Base-by-base conservation (phyloP, 108 stramenopile species). In the Cyclotella baltica region DNA sequence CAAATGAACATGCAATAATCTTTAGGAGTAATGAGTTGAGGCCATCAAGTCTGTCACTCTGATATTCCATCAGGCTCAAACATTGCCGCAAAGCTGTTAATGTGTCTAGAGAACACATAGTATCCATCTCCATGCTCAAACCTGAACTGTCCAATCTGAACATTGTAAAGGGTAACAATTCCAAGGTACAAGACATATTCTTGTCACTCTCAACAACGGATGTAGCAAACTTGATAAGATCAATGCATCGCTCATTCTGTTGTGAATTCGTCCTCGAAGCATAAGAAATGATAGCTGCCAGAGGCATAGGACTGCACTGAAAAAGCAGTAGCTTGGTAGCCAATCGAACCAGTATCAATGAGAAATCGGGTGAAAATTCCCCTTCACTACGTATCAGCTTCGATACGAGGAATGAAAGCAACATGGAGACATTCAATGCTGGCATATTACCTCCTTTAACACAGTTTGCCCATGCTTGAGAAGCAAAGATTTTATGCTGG, bases 271-370 rank as follows among this genome's bases (percentile, higher is more conserved):
- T 29, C 1, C 48, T 33, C 31, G 55, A 20, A n/a, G 64, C 23
- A 51, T 71, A 63, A 1, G 53, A 27, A 56, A 88, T 72, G 0
- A 88, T 43, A 33, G 86, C 67, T 35, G 88, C 85, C 15, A 88
- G 62, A 19, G 80, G 80, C 34, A 37, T 57, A 37, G 83, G 83
- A 34, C 85, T 57, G 1, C 51, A 46, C 34, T 70, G 76, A 76
- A 57, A 83, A 0, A 86, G 27, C 22, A 88, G 23, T 52, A 77
- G 71, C 27, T 65, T 83, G 19, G 76, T 80, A 4, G 86, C 76
- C 27, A 88, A 67, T 70, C 77, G 88, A 47, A 84, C 51, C 11
- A 66, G 34, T 35, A 85, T 51, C 27, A 75, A 33, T 18, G 68
- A 52, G 57, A 85, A 83, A 15, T 71, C 47, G 3, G 38, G n/a